Evolutionary conservation across 1,284 basidiomycete genomes (phyloP).

Genomic region (Thecaphora thlaspeos): DNA sequence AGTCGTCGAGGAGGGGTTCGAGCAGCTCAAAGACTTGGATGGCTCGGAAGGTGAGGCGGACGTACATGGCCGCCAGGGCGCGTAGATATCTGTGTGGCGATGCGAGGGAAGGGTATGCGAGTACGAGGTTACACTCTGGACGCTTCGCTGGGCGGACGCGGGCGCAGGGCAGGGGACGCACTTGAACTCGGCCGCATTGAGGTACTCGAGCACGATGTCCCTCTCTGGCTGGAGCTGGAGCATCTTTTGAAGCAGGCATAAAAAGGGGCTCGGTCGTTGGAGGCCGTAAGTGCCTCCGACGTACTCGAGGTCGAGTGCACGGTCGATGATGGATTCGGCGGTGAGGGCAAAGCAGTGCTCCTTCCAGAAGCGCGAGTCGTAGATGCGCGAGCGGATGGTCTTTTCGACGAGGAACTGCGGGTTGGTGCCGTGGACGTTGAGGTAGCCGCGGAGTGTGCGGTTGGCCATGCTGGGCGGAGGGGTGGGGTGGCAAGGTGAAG

Average conservation of each 20-base stretch:
- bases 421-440: conserved; percentile 87
- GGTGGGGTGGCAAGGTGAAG: too few species aligned
- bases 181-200: conserved; percentile 91
- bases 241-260: conserved; percentile 90
- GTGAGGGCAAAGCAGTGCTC: conserved; percentile 64
- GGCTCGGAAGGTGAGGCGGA: conserved; percentile 87
- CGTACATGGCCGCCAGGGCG: conserved; percentile 88
- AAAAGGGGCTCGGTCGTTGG: conserved; percentile 58
- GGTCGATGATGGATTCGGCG: conserved; percentile 89
- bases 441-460: conserved; percentile 77
- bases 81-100: conserved; percentile 73
- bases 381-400: conserved; percentile 91
- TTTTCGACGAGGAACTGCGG: conserved; percentile 89
- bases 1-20: conserved; percentile 92
- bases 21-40: conserved; percentile 88
- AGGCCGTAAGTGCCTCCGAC: conserved; percentile 72
- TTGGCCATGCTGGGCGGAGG: conserved; percentile 66
- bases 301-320: conserved; percentile 75
- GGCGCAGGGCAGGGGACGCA: conserved; percentile 60
- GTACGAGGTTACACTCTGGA: too few species aligned
- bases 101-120: too few species aligned
- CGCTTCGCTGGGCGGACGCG: background rate
- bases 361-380: conserved; percentile 95
- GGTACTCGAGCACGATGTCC: conserved; percentile 90
- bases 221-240: conserved; percentile 96